Evolutionary conservation across 1,284 basidiomycete genomes (phyloP).

Genomic region (Blastosporella zonata): DNA sequence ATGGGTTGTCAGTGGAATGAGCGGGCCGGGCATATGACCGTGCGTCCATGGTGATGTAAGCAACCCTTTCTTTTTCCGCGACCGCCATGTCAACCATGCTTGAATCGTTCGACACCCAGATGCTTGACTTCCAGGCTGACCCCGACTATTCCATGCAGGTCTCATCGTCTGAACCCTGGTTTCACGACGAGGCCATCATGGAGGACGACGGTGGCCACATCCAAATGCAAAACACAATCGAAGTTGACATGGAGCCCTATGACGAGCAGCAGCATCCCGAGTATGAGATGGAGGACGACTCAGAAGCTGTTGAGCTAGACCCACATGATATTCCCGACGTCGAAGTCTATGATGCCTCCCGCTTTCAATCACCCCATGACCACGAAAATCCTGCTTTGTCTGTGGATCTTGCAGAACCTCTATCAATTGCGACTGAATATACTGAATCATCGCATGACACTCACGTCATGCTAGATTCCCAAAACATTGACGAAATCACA

Average conservation of each 20-base stretch:
- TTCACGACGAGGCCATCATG: slow-evolving; percentile 57
- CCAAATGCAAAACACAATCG: slow-evolving; percentile 32
- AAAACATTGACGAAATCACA: background rate
- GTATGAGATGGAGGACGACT: slow-evolving; percentile 70
- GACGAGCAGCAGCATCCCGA: slow-evolving; percentile 50
- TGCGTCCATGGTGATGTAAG: slow-evolving; percentile 14
- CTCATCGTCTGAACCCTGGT: slow-evolving; percentile 52
- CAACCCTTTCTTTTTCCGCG: slow-evolving; percentile 9
- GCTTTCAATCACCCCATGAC: slow-evolving; percentile 20
- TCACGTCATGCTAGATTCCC: background rate
- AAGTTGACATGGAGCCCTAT: slow-evolving; percentile 71
- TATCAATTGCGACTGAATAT: slow-evolving; percentile 2
- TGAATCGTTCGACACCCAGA: slow-evolving; percentile 62
- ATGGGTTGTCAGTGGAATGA: background rate
- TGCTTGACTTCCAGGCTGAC: slow-evolving; percentile 65
- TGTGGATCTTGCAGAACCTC: slow-evolving; percentile 8
- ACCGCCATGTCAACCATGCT: slow-evolving; percentile 38
- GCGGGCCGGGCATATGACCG: slow-evolving; percentile 2
- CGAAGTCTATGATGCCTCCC: slow-evolving; percentile 58
- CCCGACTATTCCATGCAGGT: slow-evolving; percentile 62
- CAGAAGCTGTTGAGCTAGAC: slow-evolving; percentile 29
- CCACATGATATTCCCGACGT: slow-evolving; percentile 48
- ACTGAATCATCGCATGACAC: slow-evolving; percentile 2
- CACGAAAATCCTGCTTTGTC: slow-evolving; percentile 2
- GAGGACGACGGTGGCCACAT: slow-evolving; percentile 52